These are phyloP conservation scores for Claviceps pazoutovae DNA, from an alignment of 2,329 filamentous ascomycete genomes.

Conservation along the genomic window DNA sequence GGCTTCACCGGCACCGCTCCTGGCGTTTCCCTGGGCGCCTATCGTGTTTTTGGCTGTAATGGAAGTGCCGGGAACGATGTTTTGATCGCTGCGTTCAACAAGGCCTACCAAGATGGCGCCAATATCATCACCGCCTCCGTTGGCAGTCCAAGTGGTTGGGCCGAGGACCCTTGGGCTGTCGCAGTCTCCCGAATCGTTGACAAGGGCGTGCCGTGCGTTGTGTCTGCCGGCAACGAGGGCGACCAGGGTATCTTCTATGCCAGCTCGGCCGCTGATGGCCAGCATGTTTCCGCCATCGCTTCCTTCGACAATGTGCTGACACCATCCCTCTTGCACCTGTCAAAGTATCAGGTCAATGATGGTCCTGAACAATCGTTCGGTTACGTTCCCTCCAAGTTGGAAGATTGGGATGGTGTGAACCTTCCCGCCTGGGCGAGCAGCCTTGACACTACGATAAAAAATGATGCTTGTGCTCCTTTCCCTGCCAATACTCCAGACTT, in stretches of 20 bases:
- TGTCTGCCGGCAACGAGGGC: constrained; percentile 40
- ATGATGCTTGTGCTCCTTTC: constrained; percentile 38
- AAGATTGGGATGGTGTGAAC: constrained; percentile 29
- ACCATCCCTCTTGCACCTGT: constrained; percentile 28
- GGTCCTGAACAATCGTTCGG: constrained; percentile 24
- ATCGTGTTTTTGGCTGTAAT: constrained; percentile 42
- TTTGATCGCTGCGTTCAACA: constrained; percentile 44
- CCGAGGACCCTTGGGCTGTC: constrained; percentile 35
- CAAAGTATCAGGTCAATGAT: constrained; percentile 26
- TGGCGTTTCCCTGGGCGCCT: constrained; percentile 40
- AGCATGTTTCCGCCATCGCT: constrained; percentile 32
- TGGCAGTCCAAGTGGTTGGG: constrained; percentile 37
- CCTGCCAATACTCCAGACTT: constrained; percentile 43
- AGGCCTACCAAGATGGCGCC: constrained; percentile 45
- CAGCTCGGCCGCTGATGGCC: constrained; percentile 33
- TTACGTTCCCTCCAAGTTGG: constrained; percentile 27
- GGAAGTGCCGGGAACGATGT: constrained; percentile 40
- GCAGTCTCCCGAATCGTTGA: constrained; percentile 38
- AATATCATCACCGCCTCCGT: constrained; percentile 44
- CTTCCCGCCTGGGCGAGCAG: constrained; percentile 36
- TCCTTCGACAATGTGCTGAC: constrained; percentile 34
- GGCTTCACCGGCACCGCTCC: constrained; percentile 45
- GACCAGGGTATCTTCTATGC: constrained; percentile 33
- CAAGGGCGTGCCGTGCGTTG: constrained; percentile 36
- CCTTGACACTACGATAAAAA: constrained; percentile 31